A percentile compares a stretch with the other conserved stretches of the same genome.
Evolutionary conservation across 768 basidiomycete genomes (phyloP).

Genomic region (Xanthoconium purpureum): DNA sequence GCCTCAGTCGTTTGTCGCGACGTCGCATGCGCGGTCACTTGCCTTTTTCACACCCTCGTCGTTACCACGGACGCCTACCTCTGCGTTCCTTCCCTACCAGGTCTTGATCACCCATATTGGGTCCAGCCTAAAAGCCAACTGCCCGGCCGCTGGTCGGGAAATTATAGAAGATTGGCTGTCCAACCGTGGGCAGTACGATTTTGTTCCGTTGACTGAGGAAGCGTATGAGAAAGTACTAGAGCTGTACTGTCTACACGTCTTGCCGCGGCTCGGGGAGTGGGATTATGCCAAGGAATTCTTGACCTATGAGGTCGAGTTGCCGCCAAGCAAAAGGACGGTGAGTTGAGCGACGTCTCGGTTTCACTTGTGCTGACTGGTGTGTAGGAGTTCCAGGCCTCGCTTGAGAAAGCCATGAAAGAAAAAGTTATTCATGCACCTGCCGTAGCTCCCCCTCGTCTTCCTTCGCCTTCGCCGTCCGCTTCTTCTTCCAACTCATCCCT

Average conservation of each 20-base stretch:
- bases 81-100: conserved; percentile 64
- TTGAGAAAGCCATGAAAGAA: conserved; percentile 33
- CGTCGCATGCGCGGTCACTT: conserved; percentile 63
- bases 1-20: conserved; percentile 53
- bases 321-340: conserved; percentile 51
- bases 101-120: conserved; percentile 69
- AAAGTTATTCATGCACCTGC: conserved; percentile 16
- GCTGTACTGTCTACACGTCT: conserved; percentile 68
- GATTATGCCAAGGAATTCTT: conserved; percentile 76
- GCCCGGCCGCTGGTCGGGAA: conserved; percentile 55
- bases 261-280: conserved; percentile 77
- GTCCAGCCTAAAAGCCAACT: conserved; percentile 64
- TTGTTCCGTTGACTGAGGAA: conserved; percentile 36
- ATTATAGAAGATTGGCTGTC: conserved; percentile 82
- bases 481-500: conserved; percentile 62
- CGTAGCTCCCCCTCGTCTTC: conserved; percentile 30
- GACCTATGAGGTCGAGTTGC: conserved; percentile 66
- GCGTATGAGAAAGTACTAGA: conserved; percentile 76
- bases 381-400: conserved; percentile 33
- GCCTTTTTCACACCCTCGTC: conserved; percentile 60
- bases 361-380: conserved; percentile 6
- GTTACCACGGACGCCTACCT: conserved; percentile 36
- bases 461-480: conserved; percentile 53
- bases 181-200: conserved; percentile 42
- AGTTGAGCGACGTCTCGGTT: conserved; percentile 6